These are phyloP conservation scores for Citrus sp. DNA, from an alignment of 345 rosid genomes.

Conservation along the genomic window DNA sequence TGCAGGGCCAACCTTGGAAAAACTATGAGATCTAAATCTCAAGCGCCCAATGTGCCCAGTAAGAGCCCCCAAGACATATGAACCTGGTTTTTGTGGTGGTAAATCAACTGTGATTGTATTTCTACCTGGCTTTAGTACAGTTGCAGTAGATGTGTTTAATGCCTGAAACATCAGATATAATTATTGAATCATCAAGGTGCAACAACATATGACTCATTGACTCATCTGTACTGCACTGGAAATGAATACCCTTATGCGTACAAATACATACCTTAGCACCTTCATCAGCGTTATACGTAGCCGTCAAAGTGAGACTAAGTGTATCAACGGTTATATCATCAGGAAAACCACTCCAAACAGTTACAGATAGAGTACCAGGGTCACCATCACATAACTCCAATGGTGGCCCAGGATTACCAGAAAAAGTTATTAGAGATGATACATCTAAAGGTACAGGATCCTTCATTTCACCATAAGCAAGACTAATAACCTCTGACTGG, in stretches of 20 bases:
- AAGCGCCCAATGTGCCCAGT: slow-evolving; percentile 92
- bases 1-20: slow-evolving; percentile 93
- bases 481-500: slow-evolving; percentile 83
- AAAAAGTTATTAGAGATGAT: slow-evolving; percentile 87
- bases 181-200: slow-evolving; percentile 6
- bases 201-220: not conserved
- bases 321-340: slow-evolving; percentile 93
- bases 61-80: slow-evolving; percentile 90
- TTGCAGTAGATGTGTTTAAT: slow-evolving; percentile 67
- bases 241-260: not conserved
- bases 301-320: slow-evolving; percentile 83
- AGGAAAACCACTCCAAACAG: slow-evolving; percentile 98
- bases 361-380: slow-evolving; percentile 80
- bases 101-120: slow-evolving; percentile 66
- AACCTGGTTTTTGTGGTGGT: slow-evolving; percentile 93
- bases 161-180: slow-evolving; percentile 55
- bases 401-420: slow-evolving; percentile 87
- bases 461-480: slow-evolving; percentile 93
- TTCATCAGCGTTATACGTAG: slow-evolving; percentile 82
- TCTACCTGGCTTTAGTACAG: slow-evolving; percentile 68
- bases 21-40: slow-evolving; percentile 94
- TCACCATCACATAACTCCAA: slow-evolving; percentile 93
- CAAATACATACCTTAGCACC: slow-evolving; percentile 69
- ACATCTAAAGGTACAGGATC: slow-evolving; percentile 94
- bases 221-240: not conserved